Conservation (phyloP, 2,329 filamentous ascomycete species). For the Hymenoscyphus infarciens region DNA sequence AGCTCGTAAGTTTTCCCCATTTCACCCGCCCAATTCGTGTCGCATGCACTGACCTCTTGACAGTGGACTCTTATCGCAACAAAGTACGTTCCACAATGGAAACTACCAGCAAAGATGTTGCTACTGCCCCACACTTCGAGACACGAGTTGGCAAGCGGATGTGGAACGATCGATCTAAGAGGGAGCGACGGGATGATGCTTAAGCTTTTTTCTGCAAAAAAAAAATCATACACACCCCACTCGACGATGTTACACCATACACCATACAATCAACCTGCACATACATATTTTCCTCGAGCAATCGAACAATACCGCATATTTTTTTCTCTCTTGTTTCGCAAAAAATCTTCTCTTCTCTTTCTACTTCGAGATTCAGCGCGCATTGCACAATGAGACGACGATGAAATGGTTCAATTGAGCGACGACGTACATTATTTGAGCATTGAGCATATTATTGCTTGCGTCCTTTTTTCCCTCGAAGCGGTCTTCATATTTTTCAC, state of each 20-base stretch:
- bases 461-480: neutral
- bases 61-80: constrained; percentile 91
- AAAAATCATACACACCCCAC: neutral
- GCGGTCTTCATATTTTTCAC: neutral
- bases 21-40: neutral
- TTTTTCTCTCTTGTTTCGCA: neutral
- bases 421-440: neutral
- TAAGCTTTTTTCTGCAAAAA: neutral
- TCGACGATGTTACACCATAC: neutral
- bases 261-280: neutral
- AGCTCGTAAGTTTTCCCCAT: constrained; percentile 66
- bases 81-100: constrained; percentile 85
- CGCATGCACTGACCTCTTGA: constrained; percentile 7
- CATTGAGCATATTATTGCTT: neutral
- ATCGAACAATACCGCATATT: constrained; percentile 1
- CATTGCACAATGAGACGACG: constrained; percentile 1
- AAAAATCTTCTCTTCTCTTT: neutral
- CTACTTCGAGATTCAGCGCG: neutral
- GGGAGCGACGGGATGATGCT: constrained; percentile 27
- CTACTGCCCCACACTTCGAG: constrained; percentile 81
- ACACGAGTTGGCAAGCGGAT: constrained; percentile 79
- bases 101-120: constrained; percentile 70
- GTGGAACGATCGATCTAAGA: constrained; percentile 59
- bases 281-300: neutral
- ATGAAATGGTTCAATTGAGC: neutral